These are phyloP conservation scores for Trichomonas vaginalis DNA, from an alignment of 208 protist species.

Conservation along the genomic window DNA sequence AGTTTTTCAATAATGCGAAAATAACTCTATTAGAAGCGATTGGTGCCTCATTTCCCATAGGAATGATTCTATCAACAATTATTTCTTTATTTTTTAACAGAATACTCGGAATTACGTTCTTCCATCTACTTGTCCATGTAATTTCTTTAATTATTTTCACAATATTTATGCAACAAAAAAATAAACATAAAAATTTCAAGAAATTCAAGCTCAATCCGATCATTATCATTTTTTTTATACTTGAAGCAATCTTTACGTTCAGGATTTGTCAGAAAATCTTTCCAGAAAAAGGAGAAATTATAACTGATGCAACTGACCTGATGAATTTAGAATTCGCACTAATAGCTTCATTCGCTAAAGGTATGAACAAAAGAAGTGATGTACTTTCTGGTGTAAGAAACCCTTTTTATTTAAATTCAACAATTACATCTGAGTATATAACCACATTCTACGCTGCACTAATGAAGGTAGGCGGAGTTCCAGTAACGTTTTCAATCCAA, in stretches of 20 bases:
- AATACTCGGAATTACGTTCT: not conserved
- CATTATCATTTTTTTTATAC: not conserved
- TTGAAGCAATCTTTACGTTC: not conserved
- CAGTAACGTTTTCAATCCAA: not conserved
- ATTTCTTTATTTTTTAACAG: not conserved
- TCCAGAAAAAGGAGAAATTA: not conserved
- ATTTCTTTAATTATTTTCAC: not conserved
- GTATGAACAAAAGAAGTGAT: not conserved
- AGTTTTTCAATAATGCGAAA: not conserved
- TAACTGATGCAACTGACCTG: not conserved
- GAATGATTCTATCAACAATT: not conserved
- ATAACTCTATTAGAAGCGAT: not conserved
- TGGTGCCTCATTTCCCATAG: not conserved
- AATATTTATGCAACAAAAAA: not conserved
- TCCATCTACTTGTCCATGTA: not conserved
- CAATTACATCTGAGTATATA: not conserved
- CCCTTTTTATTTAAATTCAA: not conserved
- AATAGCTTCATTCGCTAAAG: not conserved
- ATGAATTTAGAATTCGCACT: not conserved
- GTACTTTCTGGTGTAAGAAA: not conserved
- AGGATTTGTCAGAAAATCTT: not conserved
- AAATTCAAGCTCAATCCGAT: not conserved
- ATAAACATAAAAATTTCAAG: not conserved
- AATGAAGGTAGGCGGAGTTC: not conserved
- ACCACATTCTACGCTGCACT: not conserved